Evolutionary conservation across 75 land plant genomes (phyloP).

Genomic region (Pinus albicaulis): DNA sequence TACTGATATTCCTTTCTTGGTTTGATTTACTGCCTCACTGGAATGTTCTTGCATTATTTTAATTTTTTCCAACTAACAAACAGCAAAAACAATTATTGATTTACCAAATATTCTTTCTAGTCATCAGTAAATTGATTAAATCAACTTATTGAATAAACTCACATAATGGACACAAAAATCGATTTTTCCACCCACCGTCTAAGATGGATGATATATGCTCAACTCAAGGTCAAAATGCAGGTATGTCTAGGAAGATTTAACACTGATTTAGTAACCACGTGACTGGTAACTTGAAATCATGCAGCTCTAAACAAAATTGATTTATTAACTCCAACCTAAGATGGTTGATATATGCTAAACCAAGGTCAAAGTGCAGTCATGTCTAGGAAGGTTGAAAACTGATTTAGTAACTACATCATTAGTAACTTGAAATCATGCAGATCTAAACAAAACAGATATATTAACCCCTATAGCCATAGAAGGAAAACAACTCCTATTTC

Average conservation of each 20-base stretch:
- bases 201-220: background rate
- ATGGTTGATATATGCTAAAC: background rate
- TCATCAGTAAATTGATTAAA: background rate
- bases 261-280: too few species aligned
- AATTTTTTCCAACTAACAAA: too few species aligned
- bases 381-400: background rate
- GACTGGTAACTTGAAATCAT: too few species aligned
- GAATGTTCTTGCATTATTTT: too few species aligned
- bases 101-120: background rate
- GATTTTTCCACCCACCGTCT: background rate
- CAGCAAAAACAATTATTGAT: background rate
- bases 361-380: background rate
- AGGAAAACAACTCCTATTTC: too few species aligned
- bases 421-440: too few species aligned
- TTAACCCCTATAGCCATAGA: too few species aligned
- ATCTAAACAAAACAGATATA: conserved; percentile 6
- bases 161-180: background rate
- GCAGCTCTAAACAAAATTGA: too few species aligned
- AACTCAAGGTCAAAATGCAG: background rate
- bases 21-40: too few species aligned
- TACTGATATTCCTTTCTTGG: too few species aligned
- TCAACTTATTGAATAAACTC: background rate
- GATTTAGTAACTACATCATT: too few species aligned
- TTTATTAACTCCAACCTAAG: background rate
- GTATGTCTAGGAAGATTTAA: background rate